Conservation (phyloP, 768 basidiomycete species). For the Russula olivacea region DNA sequence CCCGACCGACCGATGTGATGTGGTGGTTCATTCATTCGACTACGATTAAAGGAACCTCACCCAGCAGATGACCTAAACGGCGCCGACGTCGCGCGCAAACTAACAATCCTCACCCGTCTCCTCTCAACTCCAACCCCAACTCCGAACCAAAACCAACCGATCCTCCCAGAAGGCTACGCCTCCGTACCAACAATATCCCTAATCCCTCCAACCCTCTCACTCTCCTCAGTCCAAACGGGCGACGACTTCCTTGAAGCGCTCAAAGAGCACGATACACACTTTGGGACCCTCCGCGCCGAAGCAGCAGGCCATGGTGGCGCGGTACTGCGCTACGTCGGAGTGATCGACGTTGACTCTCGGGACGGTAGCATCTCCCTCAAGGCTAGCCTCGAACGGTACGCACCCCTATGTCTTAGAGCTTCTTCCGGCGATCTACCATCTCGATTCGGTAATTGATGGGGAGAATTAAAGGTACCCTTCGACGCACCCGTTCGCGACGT, state of each 20-base stretch:
- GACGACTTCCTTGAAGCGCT: conserved; percentile 79
- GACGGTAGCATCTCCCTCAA: conserved; percentile 53
- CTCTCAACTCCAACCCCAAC: conserved; percentile 38
- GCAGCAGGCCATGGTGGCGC: conserved; percentile 58
- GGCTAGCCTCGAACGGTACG: conserved; percentile 82
- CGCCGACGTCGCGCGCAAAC: conserved; percentile 93
- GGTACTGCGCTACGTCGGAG: conserved; percentile 90
- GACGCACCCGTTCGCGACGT: conserved; percentile 91
- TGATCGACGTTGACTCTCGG: conserved; percentile 79
- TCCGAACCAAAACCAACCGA: conserved; percentile 29
- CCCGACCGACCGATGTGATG: too few relatives aligned
- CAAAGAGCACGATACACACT: conserved; percentile 76
- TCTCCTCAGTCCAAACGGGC: conserved; percentile 49
- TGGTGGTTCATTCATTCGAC: background rate
- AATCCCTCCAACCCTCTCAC: conserved; percentile 69
- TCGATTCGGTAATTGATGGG: background rate
- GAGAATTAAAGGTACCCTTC: conserved; percentile 63
- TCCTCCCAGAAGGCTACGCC: conserved; percentile 67
- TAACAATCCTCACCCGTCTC: conserved; percentile 88
- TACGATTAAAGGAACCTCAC: conserved; percentile 68
- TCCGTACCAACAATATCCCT: conserved; percentile 82
- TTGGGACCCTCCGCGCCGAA: conserved; percentile 66
- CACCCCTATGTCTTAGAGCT: conserved; percentile 29
- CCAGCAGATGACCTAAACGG: conserved; percentile 96
- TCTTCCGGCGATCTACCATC: background rate